Base-by-base conservation (phyloP, 768 basidiomycete genomes). In the Leccinum fibrillosum region DNA sequence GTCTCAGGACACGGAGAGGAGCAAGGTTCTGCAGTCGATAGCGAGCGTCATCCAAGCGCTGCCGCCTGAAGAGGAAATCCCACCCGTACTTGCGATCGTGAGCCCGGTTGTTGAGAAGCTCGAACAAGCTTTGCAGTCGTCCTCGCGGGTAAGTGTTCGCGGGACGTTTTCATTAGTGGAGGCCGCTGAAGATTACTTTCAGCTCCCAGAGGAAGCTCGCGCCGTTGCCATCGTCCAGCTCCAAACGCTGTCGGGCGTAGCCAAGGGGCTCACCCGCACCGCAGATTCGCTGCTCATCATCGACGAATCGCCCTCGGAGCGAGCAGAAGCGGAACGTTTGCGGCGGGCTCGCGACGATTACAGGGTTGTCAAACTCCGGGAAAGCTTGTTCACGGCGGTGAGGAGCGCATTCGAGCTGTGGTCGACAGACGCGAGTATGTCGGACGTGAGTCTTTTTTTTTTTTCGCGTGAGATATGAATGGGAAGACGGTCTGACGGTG, bases 1-100 rank as follows among this genome's bases (percentile, higher is more conserved):
- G 26, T 37, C 3, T 3, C 63, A 90, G 87, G 90, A 92, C 64
- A 84, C 86, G 21, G 94, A 96, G 72, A 90, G 90, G 74, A 83
- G 85, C 63, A 97, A 95, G 73, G 91, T 97, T 1, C 76, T 97
- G 48, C 90, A 97, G 69, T 92, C 90, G 0, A 95, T 98, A 53
- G 86, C 92, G 2, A 96, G 94, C 61, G 92, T 98, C 3, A 90
- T 97, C 32, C 92, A 97, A 66, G 95, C 94, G 0, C 73, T 98
- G 51, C 88, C 91, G 0, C 86, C 92, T 0, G 76, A 77, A 44
- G 88, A 93, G 45, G 90, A 84, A 56, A 86, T 96, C 26, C 80
- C 84, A 0, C 90, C 93, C 0, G 80, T 95, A 0, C 69, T 91
- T 82, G 87, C 85, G 0, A 90, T 96, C 56, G 81, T 92, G 6